Percentiles rank a stretch among this genome's conserved stretches.
These are phyloP conservation scores for Amanita jacksonii DNA, from an alignment of 768 basidiomycete genomes.

Conservation along the genomic window DNA sequence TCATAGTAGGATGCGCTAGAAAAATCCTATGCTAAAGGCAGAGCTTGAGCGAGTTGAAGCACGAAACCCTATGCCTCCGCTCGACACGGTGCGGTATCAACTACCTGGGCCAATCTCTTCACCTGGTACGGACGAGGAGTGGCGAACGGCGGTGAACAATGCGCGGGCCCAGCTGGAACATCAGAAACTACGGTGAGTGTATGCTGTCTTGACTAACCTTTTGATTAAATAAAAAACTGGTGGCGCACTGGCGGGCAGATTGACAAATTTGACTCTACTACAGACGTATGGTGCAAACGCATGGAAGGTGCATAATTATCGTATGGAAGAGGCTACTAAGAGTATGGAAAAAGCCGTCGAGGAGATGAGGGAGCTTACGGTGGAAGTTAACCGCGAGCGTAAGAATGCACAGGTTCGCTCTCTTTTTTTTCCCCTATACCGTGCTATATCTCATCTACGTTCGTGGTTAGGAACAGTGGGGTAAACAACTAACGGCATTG, in stretches of 20 bases:
- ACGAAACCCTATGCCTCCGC: constrained; percentile 49
- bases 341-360: constrained; percentile 66
- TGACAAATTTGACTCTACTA: constrained; percentile 73
- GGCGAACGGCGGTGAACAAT: constrained; percentile 66
- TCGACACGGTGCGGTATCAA: constrained; percentile 69
- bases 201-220: neutral
- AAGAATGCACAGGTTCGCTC: constrained; percentile 71
- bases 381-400: constrained; percentile 80
- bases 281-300: constrained; percentile 86
- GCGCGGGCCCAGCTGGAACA: constrained; percentile 81
- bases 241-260: no score
- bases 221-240: constrained; percentile 9
- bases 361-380: constrained; percentile 66
- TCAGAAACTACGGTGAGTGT: constrained; percentile 59
- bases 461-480: constrained; percentile 53
- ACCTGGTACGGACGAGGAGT: constrained; percentile 65
- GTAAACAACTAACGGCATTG: constrained; percentile 68
- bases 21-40: constrained; percentile 57
- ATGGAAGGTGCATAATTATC: constrained; percentile 87
- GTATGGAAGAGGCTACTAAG: constrained; percentile 69
- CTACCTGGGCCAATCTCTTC: constrained; percentile 55
- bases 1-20: constrained; percentile 27
- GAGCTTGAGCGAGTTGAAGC: constrained; percentile 71
- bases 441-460: constrained; percentile 1
- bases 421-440: neutral